These are phyloP conservation scores for Coemansia sp. DNA, from an alignment of 192 early-diverging fungal genomes.

Conservation along the genomic window DNA sequence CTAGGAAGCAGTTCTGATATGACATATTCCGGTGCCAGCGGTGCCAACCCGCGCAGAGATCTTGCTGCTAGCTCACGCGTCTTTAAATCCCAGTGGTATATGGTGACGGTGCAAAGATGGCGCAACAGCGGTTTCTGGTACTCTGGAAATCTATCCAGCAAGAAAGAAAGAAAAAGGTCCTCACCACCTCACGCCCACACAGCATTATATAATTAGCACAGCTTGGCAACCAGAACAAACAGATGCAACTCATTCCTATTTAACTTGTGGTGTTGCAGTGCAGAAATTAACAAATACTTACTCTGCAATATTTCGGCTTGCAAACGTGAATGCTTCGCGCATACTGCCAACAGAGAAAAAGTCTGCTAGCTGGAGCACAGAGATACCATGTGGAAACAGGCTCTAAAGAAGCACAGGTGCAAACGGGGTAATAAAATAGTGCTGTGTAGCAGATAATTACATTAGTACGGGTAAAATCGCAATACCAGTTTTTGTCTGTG, in stretches of 20 bases:
- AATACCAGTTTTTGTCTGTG: neutral
- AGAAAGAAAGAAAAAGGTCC: neutral
- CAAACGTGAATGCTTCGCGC: constrained; percentile 68
- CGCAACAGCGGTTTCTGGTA: constrained; percentile 74
- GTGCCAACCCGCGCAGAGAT: constrained; percentile 66
- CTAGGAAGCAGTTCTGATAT: constrained; percentile 57
- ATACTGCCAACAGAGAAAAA: constrained; percentile 91
- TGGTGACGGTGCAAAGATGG: constrained; percentile 67
- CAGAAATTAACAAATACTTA: constrained; percentile 43
- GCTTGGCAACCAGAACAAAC: neutral
- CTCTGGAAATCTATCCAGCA: constrained; percentile 57
- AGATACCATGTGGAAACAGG: constrained; percentile 91
- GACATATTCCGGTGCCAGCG: constrained; percentile 61
- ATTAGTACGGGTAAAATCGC: neutral
- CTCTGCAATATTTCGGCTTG: constrained; percentile 72
- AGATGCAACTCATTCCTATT: neutral
- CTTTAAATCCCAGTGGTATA: constrained; percentile 85
- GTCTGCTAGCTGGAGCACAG: constrained; percentile 87
- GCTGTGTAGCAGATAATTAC: neutral
- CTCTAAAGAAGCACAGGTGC: constrained; percentile 53
- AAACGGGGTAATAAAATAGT: neutral
- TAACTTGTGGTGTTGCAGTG: neutral
- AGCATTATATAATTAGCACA: constrained; percentile 1
- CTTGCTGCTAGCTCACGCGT: constrained; percentile 80
- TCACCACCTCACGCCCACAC: neutral